These are phyloP conservation scores for Lachancea lanzarotensis DNA, from an alignment of 805 yeast species.

Conservation along the genomic window DNA sequence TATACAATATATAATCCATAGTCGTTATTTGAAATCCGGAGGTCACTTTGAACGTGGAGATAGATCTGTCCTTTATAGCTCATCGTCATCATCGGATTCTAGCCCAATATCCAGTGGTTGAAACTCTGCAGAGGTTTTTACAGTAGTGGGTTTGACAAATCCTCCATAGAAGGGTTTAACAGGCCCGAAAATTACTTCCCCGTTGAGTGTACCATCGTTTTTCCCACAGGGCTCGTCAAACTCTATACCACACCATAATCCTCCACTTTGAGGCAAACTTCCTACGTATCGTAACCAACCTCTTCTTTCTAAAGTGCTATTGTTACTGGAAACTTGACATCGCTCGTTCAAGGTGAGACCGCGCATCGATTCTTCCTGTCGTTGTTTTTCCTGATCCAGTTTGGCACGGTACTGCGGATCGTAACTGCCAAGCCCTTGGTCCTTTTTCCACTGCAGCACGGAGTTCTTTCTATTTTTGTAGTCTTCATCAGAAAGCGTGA, in stretches of 20 bases:
- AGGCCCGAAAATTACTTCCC: conserved; percentile 53
- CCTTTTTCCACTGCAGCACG: conserved; percentile 71
- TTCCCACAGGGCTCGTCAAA: conserved; percentile 84
- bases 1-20: too few species aligned
- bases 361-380: conserved; percentile 30
- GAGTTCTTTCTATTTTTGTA: conserved; percentile 52
- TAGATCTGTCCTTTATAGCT: conserved; percentile 10
- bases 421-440: conserved; percentile 64
- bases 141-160: conserved; percentile 62
- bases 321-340: conserved; percentile 38
- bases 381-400: conserved; percentile 22
- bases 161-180: conserved; percentile 56
- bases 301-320: conserved; percentile 36
- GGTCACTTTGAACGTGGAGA: background rate
- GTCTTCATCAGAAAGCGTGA: conserved; percentile 24
- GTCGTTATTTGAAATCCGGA: too few species aligned
- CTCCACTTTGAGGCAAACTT: conserved; percentile 40
- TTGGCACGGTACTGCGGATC: conserved; percentile 43
- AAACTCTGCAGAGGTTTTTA: conserved; percentile 59
- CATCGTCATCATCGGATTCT: conserved; percentile 34
- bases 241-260: conserved; percentile 76
- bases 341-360: conserved; percentile 44
- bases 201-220: conserved; percentile 71
- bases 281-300: conserved; percentile 76
- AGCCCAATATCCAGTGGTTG: conserved; percentile 32